Evolutionary conservation across 2,329 filamentous ascomycete genomes (phyloP).

Genomic region (Neoarthrinium moseri): DNA sequence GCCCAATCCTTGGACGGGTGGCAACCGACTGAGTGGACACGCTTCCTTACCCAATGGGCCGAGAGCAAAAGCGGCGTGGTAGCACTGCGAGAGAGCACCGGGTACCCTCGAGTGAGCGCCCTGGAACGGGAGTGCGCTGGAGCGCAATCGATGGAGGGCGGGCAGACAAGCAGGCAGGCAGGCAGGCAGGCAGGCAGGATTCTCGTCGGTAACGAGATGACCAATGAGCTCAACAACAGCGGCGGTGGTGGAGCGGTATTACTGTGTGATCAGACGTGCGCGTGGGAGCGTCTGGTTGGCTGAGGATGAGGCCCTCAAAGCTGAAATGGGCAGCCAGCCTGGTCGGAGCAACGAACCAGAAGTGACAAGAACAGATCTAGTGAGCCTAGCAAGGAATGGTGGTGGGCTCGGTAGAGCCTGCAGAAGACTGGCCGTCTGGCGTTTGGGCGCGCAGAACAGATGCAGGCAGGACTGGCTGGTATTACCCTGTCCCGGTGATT

Average conservation of each 20-base stretch:
- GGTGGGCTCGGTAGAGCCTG: constrained; percentile 10
- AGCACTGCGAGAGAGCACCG: too few relatives aligned
- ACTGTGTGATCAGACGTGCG: constrained; percentile 25
- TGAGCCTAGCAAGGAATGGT: constrained; percentile 3
- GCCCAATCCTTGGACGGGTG: constrained; percentile 14
- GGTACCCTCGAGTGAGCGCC: too few relatives aligned
- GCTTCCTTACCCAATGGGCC: too few relatives aligned
- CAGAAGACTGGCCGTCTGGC: constrained; percentile 2
- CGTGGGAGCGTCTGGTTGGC: constrained; percentile 30
- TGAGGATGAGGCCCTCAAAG: not conserved
- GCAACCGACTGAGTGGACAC: constrained; percentile 11
- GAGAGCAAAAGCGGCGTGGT: too few relatives aligned
- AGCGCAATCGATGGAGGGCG: too few relatives aligned
- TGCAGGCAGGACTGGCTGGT: constrained; percentile 3
- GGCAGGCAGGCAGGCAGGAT: constrained; percentile 5
- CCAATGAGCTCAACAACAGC: constrained; percentile 23
- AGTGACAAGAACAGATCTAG: too few relatives aligned
- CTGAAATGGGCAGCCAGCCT: constrained; percentile 2
- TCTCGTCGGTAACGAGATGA: constrained; percentile 17
- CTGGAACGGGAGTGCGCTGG: too few relatives aligned
- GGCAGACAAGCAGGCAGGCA: too few relatives aligned
- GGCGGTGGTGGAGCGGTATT: constrained; percentile 27
- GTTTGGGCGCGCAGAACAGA: not conserved
- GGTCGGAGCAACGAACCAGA: too few relatives aligned
- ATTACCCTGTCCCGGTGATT: constrained; percentile 1